Evolutionary conservation across 352 stramenopile genomes (phyloP), one percentile per base, ranked within the genome.

Genomic region (Phytophthora hybrid): DNA sequence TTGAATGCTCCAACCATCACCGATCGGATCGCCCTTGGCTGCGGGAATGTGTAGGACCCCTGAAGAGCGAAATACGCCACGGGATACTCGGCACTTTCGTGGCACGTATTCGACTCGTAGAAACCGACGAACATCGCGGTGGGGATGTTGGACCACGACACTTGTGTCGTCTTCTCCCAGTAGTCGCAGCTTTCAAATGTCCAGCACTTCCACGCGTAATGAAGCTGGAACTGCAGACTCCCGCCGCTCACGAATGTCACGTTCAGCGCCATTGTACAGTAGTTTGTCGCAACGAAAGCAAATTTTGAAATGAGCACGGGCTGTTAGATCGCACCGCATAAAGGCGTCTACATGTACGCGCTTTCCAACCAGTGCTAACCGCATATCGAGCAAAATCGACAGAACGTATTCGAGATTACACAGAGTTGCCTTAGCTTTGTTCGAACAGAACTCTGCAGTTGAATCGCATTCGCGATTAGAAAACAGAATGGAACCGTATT

Each of bases 401-500:
- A n/a, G 46, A 53, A 29, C 46, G 9, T 14, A 29, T 53, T 11
- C n/a, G 46, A 53, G 7, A n/a, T n/a, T n/a, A n/a, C 41, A 49
- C 34, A 41, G 34, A 41, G 41, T 51, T 21, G 41, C 18, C 41
- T 51, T 11, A 23, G 18, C n/a, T 53, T 53, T 53, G 46, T 53
- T 29, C 46, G 46, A 53, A n/a, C n/a, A 53, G 19, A 9, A 26
- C 4, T 29, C 18, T 53, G 46, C 46, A 53, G 46, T 53, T 29
- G 46, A 5, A 29, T 53, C 46, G 46, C 13, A 14, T 53, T 23
- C n/a, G 18, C 18, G 46, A 23, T 53, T 26, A 7, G 46, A 53
- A 53, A 53, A 53, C 46, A 53, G 46, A 53, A 53, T 53, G 46
- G 16, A 53, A 53, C 46, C 46, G 46, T 53, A 53, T 53, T 53